Percentiles rank a stretch among this genome's conserved stretches.
Evolutionary conservation across 768 basidiomycete species (phyloP).

Genomic region (Boletus bicolor): DNA sequence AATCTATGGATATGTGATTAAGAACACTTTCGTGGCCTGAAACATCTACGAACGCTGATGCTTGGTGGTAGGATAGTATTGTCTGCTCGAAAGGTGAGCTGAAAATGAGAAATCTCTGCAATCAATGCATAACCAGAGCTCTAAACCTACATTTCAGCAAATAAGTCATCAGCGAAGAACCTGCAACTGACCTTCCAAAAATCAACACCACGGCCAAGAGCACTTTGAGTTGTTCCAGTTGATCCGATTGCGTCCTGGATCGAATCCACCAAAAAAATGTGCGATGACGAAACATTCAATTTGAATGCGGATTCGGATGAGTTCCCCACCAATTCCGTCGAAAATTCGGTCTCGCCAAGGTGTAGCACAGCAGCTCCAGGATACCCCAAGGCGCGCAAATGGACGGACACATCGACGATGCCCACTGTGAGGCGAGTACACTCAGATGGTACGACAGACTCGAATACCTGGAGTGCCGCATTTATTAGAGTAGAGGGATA

Average conservation of each 20-base stretch:
- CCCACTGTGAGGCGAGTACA: constrained; percentile 68
- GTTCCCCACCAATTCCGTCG: constrained; percentile 70
- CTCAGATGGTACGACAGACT: constrained; percentile 89
- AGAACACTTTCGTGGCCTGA: neutral
- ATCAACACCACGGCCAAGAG: constrained; percentile 36
- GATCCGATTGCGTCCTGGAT: constrained; percentile 32
- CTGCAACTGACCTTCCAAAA: constrained; percentile 63
- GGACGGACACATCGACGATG: constrained; percentile 64
- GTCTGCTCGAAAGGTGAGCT: constrained; percentile 38
- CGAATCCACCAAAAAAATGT: constrained; percentile 55
- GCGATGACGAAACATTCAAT: constrained; percentile 45
- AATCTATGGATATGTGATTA: constrained; percentile 40
- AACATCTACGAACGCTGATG: constrained; percentile 36
- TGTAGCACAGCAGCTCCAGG: constrained; percentile 67
- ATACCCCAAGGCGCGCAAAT: constrained; percentile 52
- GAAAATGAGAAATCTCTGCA: constrained; percentile 53
- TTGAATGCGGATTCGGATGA: constrained; percentile 53
- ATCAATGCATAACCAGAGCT: constrained; percentile 66
- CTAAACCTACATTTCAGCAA: constrained; percentile 33
- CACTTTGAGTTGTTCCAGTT: constrained; percentile 17
- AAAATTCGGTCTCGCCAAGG: constrained; percentile 62
- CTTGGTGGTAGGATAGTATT: constrained; percentile 31
- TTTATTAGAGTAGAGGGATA: constrained; percentile 1
- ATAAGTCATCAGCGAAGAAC: neutral
- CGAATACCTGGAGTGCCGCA: constrained; percentile 63